Evolutionary conservation across 768 basidiomycete species (phyloP), one percentile per base, ranked within the genome.

Genomic region (Kwoniella dendrophila): DNA sequence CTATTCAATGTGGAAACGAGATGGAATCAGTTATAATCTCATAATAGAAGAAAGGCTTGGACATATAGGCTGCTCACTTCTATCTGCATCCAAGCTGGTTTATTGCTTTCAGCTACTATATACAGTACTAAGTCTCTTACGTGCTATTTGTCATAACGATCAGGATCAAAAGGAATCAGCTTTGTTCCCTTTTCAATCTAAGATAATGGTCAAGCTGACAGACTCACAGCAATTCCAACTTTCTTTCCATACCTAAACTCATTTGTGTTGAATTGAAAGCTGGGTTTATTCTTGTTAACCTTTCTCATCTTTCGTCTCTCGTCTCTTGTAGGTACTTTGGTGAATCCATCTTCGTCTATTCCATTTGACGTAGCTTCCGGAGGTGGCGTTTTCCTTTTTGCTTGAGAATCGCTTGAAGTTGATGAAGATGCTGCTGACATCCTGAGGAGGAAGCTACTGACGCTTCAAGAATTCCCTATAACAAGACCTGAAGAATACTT

Each of bases 61-160:
- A n/a, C n/a, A n/a, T 8, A 32, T 26, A 34, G 36, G 22, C 0
- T 12, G 11, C 85, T 53, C 49, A 91, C 93, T 78, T 92, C 88
- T 41, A 94, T 84, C 52, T 85, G 84, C 20, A 97, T 84, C 93
- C 93, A 97, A 56, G 86, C 86, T 0, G 89, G 88, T 0, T 89
- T 87, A n/a, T 88, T 87, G 18, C 86, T 87, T 71, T 94, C 91
- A 0, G 89, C 88, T 26, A 88, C 79, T 47, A 95, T 81, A 68
- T 96, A 90, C 2, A 97, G 80, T 10, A 88, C 83, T 20, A 97
- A 82, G 71, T 97, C 93, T 34, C 95, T 85, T 22, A 97, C 82
- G 72, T 96, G 92, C 93, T 43, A 43, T 20, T 11, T 43, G 6
- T 5, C 7, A 8, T 43, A 43, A 8, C 36, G n/a, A n/a, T 18